Base-by-base conservation (phyloP, 148 eudicot genomes). In the Nepenthes gracilis region DNA sequence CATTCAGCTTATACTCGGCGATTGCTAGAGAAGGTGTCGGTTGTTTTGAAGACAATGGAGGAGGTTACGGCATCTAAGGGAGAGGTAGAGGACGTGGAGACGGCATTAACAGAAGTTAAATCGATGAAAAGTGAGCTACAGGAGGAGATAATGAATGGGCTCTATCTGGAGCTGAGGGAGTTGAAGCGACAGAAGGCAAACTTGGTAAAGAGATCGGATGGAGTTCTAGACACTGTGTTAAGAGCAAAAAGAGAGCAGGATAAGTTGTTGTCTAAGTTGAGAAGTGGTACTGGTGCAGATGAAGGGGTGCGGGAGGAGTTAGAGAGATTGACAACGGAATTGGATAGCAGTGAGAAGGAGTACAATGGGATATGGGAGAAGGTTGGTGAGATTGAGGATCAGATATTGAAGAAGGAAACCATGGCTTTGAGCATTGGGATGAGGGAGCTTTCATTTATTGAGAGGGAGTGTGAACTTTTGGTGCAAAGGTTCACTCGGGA, bases 371-470 rank as follows among this genome's bases (percentile, higher is more conserved):
- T 82, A 38, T 74, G 60, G 75, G 85, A 81, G 65, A 80, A 65
- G 72, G 56, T 83, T 69, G 87, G 61, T 47, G 82, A 85, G 76
- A 68, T 87, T 40, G 88, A 85, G 61, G 78, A 91, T 73, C 58
- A 45, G 69, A 74, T 81, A 52, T 38, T 6, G 60, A 77, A 65
- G 73, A 81, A 68, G 68, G 97, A 87, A 69, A 64, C 74, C 1
- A 57, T 78, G 75, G 85, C 79, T 35, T 64, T 87, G 56, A 83
- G 89, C 69, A 73, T 91, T 75, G 85, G 86, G 23, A 80, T 81
- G 36, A 83, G 87, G 80, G 96, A 91, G 78, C 81, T 91, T 66
- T 67, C 65, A 1, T 85, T 66, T 72, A 80, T 91, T 33, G 83
- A 83, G 77, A 70, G 78, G 58, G 93, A 91, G 69, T 70, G 90